phyloP scores from a whole-genome alignment of 148 eudicot genomes.

The Silene conica region DNA sequence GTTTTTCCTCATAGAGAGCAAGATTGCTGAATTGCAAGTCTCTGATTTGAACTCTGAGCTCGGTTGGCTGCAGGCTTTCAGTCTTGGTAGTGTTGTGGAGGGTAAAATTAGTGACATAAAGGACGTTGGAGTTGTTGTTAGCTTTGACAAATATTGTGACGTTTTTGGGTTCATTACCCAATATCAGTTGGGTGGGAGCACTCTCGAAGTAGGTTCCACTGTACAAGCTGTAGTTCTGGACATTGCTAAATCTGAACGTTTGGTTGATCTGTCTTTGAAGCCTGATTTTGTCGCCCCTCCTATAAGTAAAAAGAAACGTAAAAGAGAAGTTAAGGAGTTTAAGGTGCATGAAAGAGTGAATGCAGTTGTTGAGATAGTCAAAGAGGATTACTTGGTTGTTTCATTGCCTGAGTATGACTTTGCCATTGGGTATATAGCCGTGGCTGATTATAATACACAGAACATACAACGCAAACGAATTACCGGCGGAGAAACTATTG shows the following conservation, averaged over 20 bases:
- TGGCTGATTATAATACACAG: constrained; percentile 81
- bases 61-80: constrained; percentile 51
- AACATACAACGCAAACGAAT: constrained; percentile 51
- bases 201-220: constrained; percentile 45
- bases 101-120: constrained; percentile 63
- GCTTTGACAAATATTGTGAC: constrained; percentile 54
- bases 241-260: constrained; percentile 62
- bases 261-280: constrained; percentile 84
- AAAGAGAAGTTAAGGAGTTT: constrained; percentile 54
- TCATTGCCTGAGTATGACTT: constrained; percentile 62
- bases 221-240: constrained; percentile 78
- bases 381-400: constrained; percentile 82
- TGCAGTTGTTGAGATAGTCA: constrained; percentile 77
- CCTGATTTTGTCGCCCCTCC: constrained; percentile 42
- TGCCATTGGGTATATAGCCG: constrained; percentile 67
- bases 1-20: constrained; percentile 69
- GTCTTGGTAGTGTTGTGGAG: constrained; percentile 51
- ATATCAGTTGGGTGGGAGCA: constrained; percentile 58
- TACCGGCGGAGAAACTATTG: constrained; percentile 58
- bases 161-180: constrained; percentile 82
- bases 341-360: constrained; percentile 61
- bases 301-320: constrained; percentile 68
- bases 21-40: constrained; percentile 69
- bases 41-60: constrained; percentile 38
- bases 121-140: constrained; percentile 72